Base-by-base conservation (phyloP, 2,329 filamentous ascomycete species). In the Rhytidhysteron rufulum region DNA sequence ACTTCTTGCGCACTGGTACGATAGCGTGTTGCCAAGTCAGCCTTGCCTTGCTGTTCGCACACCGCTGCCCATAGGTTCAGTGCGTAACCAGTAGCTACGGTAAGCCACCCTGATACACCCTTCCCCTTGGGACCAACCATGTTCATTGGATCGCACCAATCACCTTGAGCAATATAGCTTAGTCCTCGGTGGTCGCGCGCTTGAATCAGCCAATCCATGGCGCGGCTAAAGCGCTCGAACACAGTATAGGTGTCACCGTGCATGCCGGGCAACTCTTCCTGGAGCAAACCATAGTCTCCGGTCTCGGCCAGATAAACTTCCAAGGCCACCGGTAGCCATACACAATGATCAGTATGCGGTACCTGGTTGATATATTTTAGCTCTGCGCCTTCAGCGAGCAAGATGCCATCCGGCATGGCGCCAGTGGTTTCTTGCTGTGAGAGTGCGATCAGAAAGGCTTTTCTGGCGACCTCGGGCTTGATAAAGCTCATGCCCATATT, bases 91-190 rank as follows among this genome's bases (percentile, higher is more conserved):
- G 75, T 79, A 5, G 76, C 75, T 2, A 79, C 63, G 0, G 76
- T 79, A 24, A 79, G 67, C 77, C 77, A 80, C 16, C 75, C 77
- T 0, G 76, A 79, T 1, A 80, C 76, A 18, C 77, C 77, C 39
- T 70, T 68, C 29, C 76, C 76, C 54, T 77, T 78, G 53, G 74
- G 75, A 4, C 75, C 75, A n/a, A 78, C 77, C 77, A 80, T 80
- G 57, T 80, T 80, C 72, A 79, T 77, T 3, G 76, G 77, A 44
- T 79, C 77, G 48, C 77, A 80, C 76, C 76, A 80, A 54, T 80
- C 77, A 25, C 77, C 77, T 55, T 79, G 75, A 0, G 74, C 74
- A 47, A 79, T 78, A 60, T 73, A 79, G 53, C 72, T 77, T 5
- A 80, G 65, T 0, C 76, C 76, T 3, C 75, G 71, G 17, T 68